Percentiles rank a stretch among this genome's conserved stretches.
phyloP scores from a whole-genome alignment of 2,329 filamentous ascomycete genomes.

The Clonostachys rhizophaga region DNA sequence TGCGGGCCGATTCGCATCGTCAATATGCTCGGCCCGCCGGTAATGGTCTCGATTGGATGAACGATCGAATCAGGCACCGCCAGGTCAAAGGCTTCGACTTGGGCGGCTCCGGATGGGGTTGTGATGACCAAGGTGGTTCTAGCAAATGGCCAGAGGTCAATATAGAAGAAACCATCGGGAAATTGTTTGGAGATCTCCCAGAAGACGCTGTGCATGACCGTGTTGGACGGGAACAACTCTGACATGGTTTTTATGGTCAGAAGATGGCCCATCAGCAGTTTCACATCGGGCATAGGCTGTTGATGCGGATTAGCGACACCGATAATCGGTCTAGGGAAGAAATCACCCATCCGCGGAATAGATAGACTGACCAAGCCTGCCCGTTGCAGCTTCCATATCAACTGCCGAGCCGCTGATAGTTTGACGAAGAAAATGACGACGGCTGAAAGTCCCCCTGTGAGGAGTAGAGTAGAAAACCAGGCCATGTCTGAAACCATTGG shows the following conservation, averaged over 20 bases:
- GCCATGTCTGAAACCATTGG: background rate
- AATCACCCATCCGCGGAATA: no score
- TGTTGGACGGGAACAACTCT: background rate
- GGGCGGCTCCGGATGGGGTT: background rate
- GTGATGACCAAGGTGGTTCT: background rate
- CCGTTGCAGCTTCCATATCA: no score
- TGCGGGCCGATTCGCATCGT: background rate
- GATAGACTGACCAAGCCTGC: no score
- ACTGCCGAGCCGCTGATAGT: background rate
- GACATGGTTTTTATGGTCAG: background rate
- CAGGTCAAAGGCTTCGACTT: background rate
- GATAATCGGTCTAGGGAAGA: no score
- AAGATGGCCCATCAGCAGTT: background rate
- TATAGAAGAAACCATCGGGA: background rate
- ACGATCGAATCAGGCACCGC: background rate
- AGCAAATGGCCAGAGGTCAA: background rate
- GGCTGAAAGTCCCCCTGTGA: background rate
- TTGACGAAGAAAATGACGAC: background rate
- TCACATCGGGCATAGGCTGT: background rate
- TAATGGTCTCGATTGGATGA: background rate
- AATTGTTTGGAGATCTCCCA: background rate
- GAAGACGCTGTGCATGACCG: background rate
- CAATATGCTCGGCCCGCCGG: background rate
- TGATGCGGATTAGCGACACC: background rate
- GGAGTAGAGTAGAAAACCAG: background rate